A percentile compares a stretch with the other conserved stretches of the same genome.
Conservation (phyloP, 1,284 basidiomycete genomes). For the Acaromyces ingoldii region DNA sequence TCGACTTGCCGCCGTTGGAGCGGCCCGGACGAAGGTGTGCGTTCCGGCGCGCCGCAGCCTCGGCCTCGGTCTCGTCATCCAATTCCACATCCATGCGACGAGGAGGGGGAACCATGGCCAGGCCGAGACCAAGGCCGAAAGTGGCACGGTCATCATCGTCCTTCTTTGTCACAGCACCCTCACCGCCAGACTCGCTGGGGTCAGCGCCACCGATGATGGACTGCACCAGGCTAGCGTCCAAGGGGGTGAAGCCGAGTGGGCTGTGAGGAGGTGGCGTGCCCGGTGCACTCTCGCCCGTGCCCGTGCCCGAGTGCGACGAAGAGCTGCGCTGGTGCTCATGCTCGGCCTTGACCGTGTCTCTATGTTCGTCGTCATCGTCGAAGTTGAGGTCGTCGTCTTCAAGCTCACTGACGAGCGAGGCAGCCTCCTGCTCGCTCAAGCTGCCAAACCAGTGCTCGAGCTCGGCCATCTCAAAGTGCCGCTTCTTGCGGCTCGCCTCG, state of each 20-base stretch:
- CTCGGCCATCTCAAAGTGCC: constrained; percentile 13
- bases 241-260: constrained; percentile 15
- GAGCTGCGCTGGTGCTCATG: constrained; percentile 10
- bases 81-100: constrained; percentile 7
- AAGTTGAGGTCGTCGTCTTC: constrained; percentile 12
- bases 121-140: too few species aligned
- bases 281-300: constrained; percentile 3
- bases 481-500: background rate
- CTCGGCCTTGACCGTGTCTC: too few species aligned
- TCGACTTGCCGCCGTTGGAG: background rate
- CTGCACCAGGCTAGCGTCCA: constrained; percentile 3
- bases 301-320: background rate
- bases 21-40: background rate
- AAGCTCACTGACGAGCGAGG: constrained; percentile 26
- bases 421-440: constrained; percentile 22
- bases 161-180: background rate
- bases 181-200: too few species aligned
- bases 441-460: constrained; percentile 19
- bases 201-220: too few species aligned
- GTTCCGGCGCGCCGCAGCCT: constrained; percentile 8
- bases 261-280: constrained; percentile 10
- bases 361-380: too few species aligned
- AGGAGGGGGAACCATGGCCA: constrained; percentile 17
- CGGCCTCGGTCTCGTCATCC: constrained; percentile 10
- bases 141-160: constrained; percentile 12